Evolutionary conservation across 495 filamentous ascomycete species (phyloP).

Genomic region (Lasiosphaeria miniovina): DNA sequence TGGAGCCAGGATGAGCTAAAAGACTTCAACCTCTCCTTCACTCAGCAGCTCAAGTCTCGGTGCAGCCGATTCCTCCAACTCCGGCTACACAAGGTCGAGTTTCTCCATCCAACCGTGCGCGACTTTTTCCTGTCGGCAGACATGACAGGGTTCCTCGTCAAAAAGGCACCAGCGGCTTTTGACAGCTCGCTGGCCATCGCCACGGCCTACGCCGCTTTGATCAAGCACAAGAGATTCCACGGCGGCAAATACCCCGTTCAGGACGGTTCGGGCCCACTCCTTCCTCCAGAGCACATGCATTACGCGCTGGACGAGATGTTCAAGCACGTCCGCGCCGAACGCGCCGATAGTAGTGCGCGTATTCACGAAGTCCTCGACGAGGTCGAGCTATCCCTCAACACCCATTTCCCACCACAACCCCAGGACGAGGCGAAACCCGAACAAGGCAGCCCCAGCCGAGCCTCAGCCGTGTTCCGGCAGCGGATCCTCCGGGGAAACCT

Average conservation of each 20-base stretch:
- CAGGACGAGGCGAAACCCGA: background rate
- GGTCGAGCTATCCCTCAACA: background rate
- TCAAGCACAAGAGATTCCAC: conserved; percentile 3
- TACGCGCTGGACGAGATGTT: background rate
- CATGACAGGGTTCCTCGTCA: conserved; percentile 9
- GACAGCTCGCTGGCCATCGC: background rate
- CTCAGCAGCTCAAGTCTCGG: conserved; percentile 12
- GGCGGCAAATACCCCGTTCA: background rate
- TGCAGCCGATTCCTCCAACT: conserved; percentile 20
- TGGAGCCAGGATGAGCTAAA: background rate
- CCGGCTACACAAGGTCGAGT: conserved; percentile 7
- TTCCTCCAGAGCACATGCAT: background rate
- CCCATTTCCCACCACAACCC: background rate
- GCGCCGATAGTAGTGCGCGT: background rate
- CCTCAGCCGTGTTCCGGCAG: background rate
- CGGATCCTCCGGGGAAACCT: background rate
- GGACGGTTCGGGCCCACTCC: too few species aligned
- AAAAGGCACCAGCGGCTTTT: background rate
- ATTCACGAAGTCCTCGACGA: background rate
- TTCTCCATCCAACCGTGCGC: conserved; percentile 22
- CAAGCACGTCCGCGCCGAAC: background rate
- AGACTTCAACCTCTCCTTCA: background rate
- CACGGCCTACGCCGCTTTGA: background rate
- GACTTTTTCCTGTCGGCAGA: conserved; percentile 16
- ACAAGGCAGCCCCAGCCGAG: background rate